Conservation (phyloP, 306 rosid genomes). For the Vicia sativa region DNA sequence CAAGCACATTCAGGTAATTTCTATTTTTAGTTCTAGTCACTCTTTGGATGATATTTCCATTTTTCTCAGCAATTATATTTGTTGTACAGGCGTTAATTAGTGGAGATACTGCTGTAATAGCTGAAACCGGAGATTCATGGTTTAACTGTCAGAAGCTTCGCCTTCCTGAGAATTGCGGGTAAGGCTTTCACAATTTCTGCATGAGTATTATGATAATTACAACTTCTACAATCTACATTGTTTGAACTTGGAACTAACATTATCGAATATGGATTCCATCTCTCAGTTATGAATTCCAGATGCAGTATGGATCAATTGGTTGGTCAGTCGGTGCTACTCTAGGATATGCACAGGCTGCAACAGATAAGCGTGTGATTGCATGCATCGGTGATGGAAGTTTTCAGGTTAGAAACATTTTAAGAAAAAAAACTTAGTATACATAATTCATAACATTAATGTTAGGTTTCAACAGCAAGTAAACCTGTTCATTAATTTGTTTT, state of each 20-base stretch:
- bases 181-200: constrained; percentile 29
- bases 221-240: neutral
- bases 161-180: constrained; percentile 85
- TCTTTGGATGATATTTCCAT: neutral
- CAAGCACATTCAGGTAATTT: constrained; percentile 63
- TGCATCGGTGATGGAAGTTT: constrained; percentile 95
- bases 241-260: constrained; percentile 7
- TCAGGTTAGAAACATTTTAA: constrained; percentile 59
- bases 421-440: constrained; percentile 14
- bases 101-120: constrained; percentile 67
- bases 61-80: constrained; percentile 23
- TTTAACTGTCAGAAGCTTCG: constrained; percentile 88
- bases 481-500: constrained; percentile 16
- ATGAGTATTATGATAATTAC: neutral
- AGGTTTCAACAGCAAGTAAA: constrained; percentile 21
- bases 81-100: constrained; percentile 59
- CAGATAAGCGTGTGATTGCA: constrained; percentile 74
- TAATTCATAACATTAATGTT: constrained; percentile 21
- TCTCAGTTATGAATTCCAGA: constrained; percentile 87
- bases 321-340: constrained; percentile 97
- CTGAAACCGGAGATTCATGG: constrained; percentile 95
- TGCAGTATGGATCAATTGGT: constrained; percentile 97
- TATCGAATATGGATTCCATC: constrained; percentile 36
- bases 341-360: constrained; percentile 86
- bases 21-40: neutral